A percentile compares a stretch with the other conserved stretches of the same genome.
Evolutionary conservation across 2,329 filamentous ascomycete genomes (phyloP).

Genomic region (Neurospora crassa): DNA sequence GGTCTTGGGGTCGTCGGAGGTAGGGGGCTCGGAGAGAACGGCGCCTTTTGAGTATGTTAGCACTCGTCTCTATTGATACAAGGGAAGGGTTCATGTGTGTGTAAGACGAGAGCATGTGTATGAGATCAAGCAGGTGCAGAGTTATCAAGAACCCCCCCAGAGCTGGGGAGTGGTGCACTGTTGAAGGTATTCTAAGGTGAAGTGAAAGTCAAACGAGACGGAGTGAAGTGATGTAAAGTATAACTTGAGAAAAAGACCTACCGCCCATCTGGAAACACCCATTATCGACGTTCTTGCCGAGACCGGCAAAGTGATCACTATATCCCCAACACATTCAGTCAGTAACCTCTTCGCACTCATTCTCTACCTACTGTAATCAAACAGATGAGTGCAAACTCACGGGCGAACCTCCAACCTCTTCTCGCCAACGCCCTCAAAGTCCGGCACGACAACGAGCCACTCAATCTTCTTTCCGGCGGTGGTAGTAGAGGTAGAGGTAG

Average conservation of each 20-base stretch:
- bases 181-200: background rate
- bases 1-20: conserved; percentile 45
- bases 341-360: too few species aligned
- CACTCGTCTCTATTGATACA: too few species aligned
- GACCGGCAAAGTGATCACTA: conserved; percentile 43
- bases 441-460: conserved; percentile 61
- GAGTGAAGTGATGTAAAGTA: background rate
- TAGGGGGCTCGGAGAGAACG: conserved; percentile 55
- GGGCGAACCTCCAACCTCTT: conserved; percentile 52
- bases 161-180: too few species aligned
- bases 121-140: too few species aligned
- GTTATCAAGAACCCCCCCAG: too few species aligned
- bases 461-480: conserved; percentile 41
- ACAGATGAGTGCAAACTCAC: too few species aligned
- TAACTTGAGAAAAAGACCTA: conserved; percentile 24
- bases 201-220: background rate
- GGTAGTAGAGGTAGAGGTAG: conserved; percentile 4
- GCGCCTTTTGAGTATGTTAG: conserved; percentile 39
- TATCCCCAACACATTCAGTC: too few species aligned
- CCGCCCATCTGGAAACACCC: conserved; percentile 57
- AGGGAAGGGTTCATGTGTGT: too few species aligned
- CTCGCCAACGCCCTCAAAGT: conserved; percentile 48
- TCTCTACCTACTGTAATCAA: too few species aligned
- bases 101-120: too few species aligned
- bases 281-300: conserved; percentile 41